These are phyloP conservation scores for Penicillium sp. DNA, from an alignment of 2,329 filamentous ascomycete species.

Conservation along the genomic window DNA sequence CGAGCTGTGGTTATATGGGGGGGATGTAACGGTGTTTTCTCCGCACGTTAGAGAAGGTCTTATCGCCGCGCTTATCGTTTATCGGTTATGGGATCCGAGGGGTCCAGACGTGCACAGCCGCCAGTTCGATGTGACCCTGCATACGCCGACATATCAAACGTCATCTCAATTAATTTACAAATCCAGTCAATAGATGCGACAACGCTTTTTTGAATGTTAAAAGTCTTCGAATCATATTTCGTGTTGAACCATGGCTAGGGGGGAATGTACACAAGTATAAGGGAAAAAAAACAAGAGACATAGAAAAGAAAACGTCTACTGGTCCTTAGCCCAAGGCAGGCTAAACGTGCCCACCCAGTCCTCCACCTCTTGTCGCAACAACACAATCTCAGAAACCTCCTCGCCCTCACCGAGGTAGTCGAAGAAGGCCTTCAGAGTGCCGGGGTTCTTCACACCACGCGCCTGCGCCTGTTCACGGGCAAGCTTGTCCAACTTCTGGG, in stretches of 20 bases:
- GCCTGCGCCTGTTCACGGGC: conserved; percentile 74
- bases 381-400: conserved; percentile 79
- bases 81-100: conserved; percentile 6
- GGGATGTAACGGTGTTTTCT: background rate
- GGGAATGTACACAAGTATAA: conserved; percentile 25
- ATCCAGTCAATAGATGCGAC: background rate
- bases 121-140: background rate
- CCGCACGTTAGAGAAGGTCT: background rate
- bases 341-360: conserved; percentile 88
- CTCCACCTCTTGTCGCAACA: conserved; percentile 85
- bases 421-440: conserved; percentile 99
- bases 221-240: conserved; percentile 28
- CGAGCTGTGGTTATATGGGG: background rate
- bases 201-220: background rate
- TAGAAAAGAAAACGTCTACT: conserved; percentile 34
- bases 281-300: conserved; percentile 9
- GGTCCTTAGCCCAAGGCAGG: conserved; percentile 74
- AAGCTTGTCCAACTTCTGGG: conserved; percentile 72
- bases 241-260: conserved; percentile 28
- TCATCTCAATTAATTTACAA: background rate
- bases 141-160: background rate
- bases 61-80: conserved; percentile 18
- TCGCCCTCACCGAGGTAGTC: conserved; percentile 80
- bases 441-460: conserved; percentile 87
- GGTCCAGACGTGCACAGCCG: conserved; percentile 6